A percentile compares a stretch with the other conserved stretches of the same genome.
These are phyloP conservation scores for Saccharomycopsis synnaedendra DNA, from an alignment of 805 yeast species.

Conservation along the genomic window DNA sequence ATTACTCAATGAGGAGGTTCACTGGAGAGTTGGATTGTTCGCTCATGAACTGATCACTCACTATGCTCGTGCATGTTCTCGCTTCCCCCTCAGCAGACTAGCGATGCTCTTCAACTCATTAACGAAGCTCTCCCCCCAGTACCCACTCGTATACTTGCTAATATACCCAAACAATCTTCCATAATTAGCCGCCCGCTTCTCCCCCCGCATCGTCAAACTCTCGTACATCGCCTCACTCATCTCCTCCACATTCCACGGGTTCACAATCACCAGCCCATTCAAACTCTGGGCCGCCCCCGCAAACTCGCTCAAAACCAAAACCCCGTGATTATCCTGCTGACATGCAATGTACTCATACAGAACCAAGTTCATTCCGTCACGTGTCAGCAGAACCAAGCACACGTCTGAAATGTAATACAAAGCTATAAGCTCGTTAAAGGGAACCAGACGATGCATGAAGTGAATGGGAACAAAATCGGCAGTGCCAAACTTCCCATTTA, in stretches of 20 bases:
- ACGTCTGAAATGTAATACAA: constrained; percentile 80
- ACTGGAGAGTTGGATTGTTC: no score
- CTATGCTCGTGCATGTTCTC: no score
- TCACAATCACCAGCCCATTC: constrained; percentile 87
- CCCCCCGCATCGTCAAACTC: constrained; percentile 75
- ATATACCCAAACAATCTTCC: constrained; percentile 78
- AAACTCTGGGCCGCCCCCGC: constrained; percentile 99
- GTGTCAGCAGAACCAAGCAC: constrained; percentile 84
- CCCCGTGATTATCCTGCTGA: constrained; percentile 77
- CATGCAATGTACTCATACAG: constrained; percentile 96
- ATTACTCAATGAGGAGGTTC: no score
- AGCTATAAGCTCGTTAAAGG: constrained; percentile 85
- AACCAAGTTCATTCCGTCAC: constrained; percentile 98
- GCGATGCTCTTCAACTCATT: constrained; percentile 42
- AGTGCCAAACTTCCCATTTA: constrained; percentile 93
- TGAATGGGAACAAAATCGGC: constrained; percentile 97
- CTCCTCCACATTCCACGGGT: constrained; percentile 98
- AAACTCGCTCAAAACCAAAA: constrained; percentile 82
- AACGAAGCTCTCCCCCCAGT: constrained; percentile 96
- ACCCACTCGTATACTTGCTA: constrained; percentile 86
- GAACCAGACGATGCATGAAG: constrained; percentile 84
- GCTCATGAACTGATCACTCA: no score
- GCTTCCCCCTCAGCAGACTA: no score
- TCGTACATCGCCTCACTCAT: constrained; percentile 77
- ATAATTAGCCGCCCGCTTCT: constrained; percentile 70